Conservation (phyloP, 768 basidiomycete genomes). For the Suillus tomentosus region DNA sequence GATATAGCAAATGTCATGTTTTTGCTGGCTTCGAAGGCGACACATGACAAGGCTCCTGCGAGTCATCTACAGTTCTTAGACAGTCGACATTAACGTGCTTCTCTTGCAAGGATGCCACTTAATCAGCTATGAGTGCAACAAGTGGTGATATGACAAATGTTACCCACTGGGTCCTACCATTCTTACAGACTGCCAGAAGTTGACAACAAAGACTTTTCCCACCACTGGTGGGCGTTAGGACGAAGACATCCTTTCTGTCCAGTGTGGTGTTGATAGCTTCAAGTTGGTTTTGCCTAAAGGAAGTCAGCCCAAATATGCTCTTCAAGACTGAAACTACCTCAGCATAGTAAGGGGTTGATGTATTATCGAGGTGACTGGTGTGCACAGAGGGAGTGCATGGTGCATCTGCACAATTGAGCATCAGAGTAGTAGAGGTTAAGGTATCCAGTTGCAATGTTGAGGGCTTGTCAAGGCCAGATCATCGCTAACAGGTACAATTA, state of each 20-base stretch:
- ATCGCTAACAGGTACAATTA: too few species aligned
- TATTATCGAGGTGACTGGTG: too few species aligned
- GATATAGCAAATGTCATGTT: slow-evolving; percentile 77
- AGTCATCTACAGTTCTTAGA: slow-evolving; percentile 42
- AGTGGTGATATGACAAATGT: slow-evolving; percentile 92
- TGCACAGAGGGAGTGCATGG: too few species aligned
- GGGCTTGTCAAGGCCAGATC: too few species aligned
- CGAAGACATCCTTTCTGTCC: slow-evolving; percentile 83
- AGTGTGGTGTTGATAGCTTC: slow-evolving; percentile 39
- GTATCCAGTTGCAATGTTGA: too few species aligned
- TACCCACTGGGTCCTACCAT: slow-evolving; percentile 74
- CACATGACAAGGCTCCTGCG: slow-evolving; percentile 41
- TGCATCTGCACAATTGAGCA: too few species aligned
- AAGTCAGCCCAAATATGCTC: too few species aligned
- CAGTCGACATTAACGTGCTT: slow-evolving; percentile 71
- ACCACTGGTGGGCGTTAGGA: slow-evolving; percentile 95
- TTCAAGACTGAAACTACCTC: too few species aligned
- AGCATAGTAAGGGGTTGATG: too few species aligned
- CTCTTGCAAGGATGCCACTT: slow-evolving; percentile 65
- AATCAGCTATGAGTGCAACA: slow-evolving; percentile 86
- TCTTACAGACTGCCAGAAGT: slow-evolving; percentile 81
- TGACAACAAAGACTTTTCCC: slow-evolving; percentile 90
- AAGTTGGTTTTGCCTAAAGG: too few species aligned
- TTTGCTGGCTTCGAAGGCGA: slow-evolving; percentile 46
- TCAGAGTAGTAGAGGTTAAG: too few species aligned